Evolutionary conservation across 2,329 filamentous ascomycete genomes (phyloP), one percentile per base, ranked within the genome.

Genomic region (Stagonosporopsis cucurbitacearum): DNA sequence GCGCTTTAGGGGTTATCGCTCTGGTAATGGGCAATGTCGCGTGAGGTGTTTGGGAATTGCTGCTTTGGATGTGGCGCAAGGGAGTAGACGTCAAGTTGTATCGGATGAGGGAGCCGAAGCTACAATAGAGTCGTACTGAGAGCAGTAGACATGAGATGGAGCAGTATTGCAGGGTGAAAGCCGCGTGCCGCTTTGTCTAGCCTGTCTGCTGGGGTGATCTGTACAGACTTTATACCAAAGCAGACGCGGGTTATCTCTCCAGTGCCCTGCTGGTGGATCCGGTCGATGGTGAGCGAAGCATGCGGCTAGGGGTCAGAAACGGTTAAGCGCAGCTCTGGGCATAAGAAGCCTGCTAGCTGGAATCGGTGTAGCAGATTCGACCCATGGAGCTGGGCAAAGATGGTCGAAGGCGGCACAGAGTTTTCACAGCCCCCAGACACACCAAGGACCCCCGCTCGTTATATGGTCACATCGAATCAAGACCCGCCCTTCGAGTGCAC

Each of bases 381-480:
- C 51, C 65, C 65, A 53, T 55, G 42, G 54, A 47, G 51, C 65
- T 67, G 65, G 65, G 65, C 66, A 64, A 60, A 60, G 65, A 58
- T 62, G 61, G 43, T 58, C 63, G 62, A 64, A 57, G 62, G 51
- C 66, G 65, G 64, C 55, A 67, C 62, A 71, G 68, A 70, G 62
- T 66, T 69, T 68, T 71, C 63, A 63, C 22, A 41, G 53, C 50
- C 50, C 58, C 60, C 60, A 44, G 42, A 58, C 41, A 55, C 60
- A 37, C 51, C 51, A 43, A 47, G n/a, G 58, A 45, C 64, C 62
- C 65, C 67, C 65, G 64, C 66, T 66, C 53, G 58, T 62, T 62
- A 60, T 57, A 45, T 54, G 48, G 53, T 8, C 50, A 54, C 47
- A 36, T 54, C 62, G 54, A 67, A 64, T 68, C 54, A 64, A 37